A percentile compares a stretch with the other conserved stretches of the same genome.
Evolutionary conservation across 2,329 filamentous ascomycete genomes (phyloP).

Genomic region (Cytospora leucostoma): DNA sequence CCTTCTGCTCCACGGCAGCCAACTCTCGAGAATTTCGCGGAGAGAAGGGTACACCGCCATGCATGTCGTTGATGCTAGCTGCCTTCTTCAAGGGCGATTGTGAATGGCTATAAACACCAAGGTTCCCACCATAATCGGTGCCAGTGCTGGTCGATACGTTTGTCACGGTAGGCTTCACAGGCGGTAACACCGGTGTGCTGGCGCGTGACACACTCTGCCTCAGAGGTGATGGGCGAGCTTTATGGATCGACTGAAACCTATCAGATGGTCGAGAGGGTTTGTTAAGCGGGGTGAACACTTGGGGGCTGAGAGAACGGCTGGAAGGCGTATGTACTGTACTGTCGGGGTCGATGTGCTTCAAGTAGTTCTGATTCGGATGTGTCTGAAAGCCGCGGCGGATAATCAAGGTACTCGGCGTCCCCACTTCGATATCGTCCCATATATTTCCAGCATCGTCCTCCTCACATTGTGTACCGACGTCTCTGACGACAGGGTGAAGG

Average conservation of each 20-base stretch:
- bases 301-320: slow-evolving; percentile 43
- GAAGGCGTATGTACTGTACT: slow-evolving; percentile 38
- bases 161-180: slow-evolving; percentile 11
- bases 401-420: slow-evolving; percentile 62
- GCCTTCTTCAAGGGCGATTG: slow-evolving; percentile 84
- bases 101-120: slow-evolving; percentile 78
- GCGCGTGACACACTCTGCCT: slow-evolving; percentile 20
- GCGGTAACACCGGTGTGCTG: slow-evolving; percentile 12
- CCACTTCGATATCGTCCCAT: slow-evolving; percentile 48
- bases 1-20: slow-evolving; percentile 57
- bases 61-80: slow-evolving; percentile 61
- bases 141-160: slow-evolving; percentile 31
- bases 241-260: slow-evolving; percentile 32
- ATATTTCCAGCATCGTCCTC: slow-evolving; percentile 46
- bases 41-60: slow-evolving; percentile 44
- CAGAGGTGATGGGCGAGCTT: slow-evolving; percentile 36
- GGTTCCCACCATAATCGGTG: slow-evolving; percentile 64
- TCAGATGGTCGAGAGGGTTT: slow-evolving; percentile 37
- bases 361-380: slow-evolving; percentile 81
- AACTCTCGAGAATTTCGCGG: slow-evolving; percentile 64
- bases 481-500: slow-evolving; percentile 74
- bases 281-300: slow-evolving; percentile 46
- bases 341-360: slow-evolving; percentile 71
- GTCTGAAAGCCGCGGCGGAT: slow-evolving; percentile 76
- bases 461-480: slow-evolving; percentile 79